Base-by-base conservation (phyloP, 345 rosid genomes). In the Pugionium cornutum region DNA sequence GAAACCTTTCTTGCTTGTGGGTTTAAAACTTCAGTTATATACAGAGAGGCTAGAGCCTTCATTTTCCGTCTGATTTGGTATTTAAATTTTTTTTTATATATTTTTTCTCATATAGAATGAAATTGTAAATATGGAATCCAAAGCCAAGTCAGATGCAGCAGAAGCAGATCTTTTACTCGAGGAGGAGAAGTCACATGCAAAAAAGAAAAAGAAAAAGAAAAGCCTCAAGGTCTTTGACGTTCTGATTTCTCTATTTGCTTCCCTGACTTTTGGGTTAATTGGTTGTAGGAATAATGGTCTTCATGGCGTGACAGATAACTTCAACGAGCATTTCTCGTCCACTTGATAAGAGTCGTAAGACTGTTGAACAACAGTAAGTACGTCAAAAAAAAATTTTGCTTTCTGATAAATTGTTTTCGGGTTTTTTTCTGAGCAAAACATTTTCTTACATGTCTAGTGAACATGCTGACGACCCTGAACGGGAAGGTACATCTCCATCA, bases 1-100 rank as follows among this genome's bases (percentile, higher is more conserved):
- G 30, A 71, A 71, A 55, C 47, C 48, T 7, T 63, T 55, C 52
- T 47, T 71, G 42, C 53, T 58, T 70, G 75, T 72, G 5, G 10
- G 52, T 62, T 36, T 33, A 8, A 10, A 68, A n/a, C 44, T 68
- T 41, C 4, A 2, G 74, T 34, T 54, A 2, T 47, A 57, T 34
- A 34, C 9, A 41, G 37, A 63, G 35, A 18, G 18, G 18, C 18
- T 18, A 18, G 18, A 62, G 55, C 44, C 51, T 64, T 64, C 31
- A 43, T 65, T 18, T 35, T 67, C 46, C 5, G n/a, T n/a, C 39
- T n/a, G 56, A 46, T 56, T 30, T 32, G 11, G 18, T 28, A 3
- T 31, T 9, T 45, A 2, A 18, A 25, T 32, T 53, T 11, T 53
- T 53, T 35, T 33, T 33, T 6, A 32, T 53, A 53, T 66, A 39